Conservation (phyloP, 371 early-diverging fungal genomes). For the Cokeromyces recurvatus region DNA sequence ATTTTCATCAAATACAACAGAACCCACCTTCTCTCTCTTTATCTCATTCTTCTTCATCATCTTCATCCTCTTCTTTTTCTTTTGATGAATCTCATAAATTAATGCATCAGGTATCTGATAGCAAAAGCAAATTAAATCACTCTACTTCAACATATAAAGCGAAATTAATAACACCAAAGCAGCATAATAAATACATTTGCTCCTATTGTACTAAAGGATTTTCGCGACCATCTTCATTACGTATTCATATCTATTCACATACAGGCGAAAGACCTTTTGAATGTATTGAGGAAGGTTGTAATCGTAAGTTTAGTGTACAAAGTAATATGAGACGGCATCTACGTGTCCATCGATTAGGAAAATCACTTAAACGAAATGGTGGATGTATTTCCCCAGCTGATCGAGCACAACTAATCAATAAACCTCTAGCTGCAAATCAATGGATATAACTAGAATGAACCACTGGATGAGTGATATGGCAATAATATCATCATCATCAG, state of each 20-base stretch:
- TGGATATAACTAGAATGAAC: not conserved
- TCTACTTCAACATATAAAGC: constrained; percentile 28
- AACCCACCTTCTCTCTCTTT: too few species aligned
- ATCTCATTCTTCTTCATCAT: too few species aligned
- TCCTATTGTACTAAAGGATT: constrained; percentile 64
- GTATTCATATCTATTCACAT: constrained; percentile 69
- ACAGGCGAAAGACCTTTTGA: constrained; percentile 75
- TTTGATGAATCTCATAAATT: too few species aligned
- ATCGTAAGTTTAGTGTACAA: constrained; percentile 68
- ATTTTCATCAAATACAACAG: too few species aligned
- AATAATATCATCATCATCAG: too few species aligned
- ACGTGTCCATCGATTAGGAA: constrained; percentile 38
- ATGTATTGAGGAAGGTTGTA: constrained; percentile 63
- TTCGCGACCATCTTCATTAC: constrained; percentile 67
- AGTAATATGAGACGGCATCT: constrained; percentile 76
- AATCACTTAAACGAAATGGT: constrained; percentile 17
- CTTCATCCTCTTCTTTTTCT: too few species aligned
- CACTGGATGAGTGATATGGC: constrained; percentile 13
- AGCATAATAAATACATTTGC: constrained; percentile 55
- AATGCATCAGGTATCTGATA: too few species aligned
- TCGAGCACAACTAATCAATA: constrained; percentile 19
- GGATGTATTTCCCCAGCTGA: constrained; percentile 8
- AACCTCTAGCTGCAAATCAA: constrained; percentile 25
- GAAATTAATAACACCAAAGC: constrained; percentile 12
- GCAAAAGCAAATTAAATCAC: too few species aligned